phyloP scores from a whole-genome alignment of 2,329 filamentous ascomycete genomes.

The Coniella lustricola region DNA sequence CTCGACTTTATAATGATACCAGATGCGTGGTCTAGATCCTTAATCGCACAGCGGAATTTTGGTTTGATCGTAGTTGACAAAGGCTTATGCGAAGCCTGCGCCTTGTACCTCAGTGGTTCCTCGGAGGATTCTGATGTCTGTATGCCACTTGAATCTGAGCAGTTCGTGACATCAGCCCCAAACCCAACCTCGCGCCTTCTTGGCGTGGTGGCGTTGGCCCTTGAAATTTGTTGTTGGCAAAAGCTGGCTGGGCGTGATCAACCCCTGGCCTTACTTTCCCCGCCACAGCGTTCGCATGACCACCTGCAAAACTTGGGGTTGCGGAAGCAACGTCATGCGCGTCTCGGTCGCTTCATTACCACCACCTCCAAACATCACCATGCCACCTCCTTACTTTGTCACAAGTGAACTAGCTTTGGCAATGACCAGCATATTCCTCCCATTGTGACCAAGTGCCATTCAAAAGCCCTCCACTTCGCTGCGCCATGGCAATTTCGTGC shows the following conservation, averaged over 20 bases:
- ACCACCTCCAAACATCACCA: background rate
- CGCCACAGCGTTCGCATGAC: background rate
- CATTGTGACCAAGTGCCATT: background rate
- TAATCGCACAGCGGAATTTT: too few species aligned
- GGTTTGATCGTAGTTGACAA: too few species aligned
- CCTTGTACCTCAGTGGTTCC: too few species aligned
- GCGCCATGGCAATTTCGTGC: background rate
- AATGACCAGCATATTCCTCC: background rate
- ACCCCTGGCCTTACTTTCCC: background rate
- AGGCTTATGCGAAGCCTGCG: too few species aligned
- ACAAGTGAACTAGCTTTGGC: background rate
- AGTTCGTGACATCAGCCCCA: background rate
- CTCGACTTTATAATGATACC: too few species aligned
- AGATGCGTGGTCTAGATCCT: too few species aligned
- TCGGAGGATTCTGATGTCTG: too few species aligned
- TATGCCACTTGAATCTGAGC: background rate
- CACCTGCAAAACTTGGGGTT: background rate
- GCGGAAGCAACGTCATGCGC: slow-evolving; percentile 13
- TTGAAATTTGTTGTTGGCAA: too few species aligned
- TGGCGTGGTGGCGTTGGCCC: background rate
- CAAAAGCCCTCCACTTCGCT: background rate
- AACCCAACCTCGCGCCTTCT: background rate
- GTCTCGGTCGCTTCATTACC: background rate
- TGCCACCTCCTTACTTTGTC: background rate
- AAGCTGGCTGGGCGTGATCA: too few species aligned